Conservation (phyloP, 106 monocot genomes). For the Vanilla planifolia region DNA sequence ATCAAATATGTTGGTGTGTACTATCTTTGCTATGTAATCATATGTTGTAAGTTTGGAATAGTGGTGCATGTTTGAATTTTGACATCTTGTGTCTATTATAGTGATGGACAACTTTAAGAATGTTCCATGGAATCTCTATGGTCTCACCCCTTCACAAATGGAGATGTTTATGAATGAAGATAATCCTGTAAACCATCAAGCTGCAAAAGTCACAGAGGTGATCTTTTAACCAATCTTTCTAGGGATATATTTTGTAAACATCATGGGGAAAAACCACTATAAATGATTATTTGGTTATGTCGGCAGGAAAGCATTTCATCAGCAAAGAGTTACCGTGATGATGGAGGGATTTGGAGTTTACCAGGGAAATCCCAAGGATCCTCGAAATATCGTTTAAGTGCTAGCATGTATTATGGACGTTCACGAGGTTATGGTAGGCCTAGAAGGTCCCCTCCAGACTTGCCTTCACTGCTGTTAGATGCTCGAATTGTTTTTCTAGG, state of each 20-base stretch:
- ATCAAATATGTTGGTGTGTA: too few species aligned
- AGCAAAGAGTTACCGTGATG: conserved; percentile 81
- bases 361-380: conserved; percentile 46
- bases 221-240: not conserved
- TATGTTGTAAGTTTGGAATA: too few species aligned
- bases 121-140: conserved; percentile 66
- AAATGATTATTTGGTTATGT: not conserved
- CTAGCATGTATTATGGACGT: conserved; percentile 88
- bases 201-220: conserved; percentile 77
- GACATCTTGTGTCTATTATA: conserved; percentile 17
- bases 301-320: conserved; percentile 77
- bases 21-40: too few species aligned
- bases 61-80: too few species aligned
- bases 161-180: conserved; percentile 99
- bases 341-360: conserved; percentile 78
- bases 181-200: conserved; percentile 55
- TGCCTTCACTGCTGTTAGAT: conserved; percentile 90
- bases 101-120: conserved; percentile 91
- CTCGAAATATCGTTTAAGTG: conserved; percentile 81
- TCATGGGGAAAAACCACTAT: not conserved
- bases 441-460: conserved; percentile 83
- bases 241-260: not conserved
- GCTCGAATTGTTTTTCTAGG: conserved; percentile 84
- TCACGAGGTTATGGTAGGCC: conserved; percentile 75
- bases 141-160: conserved; percentile 69